Evolutionary conservation across 2,329 filamentous ascomycete genomes (phyloP), one percentile per base, ranked within the genome.

Genomic region (Neofusicoccum laricinum): DNA sequence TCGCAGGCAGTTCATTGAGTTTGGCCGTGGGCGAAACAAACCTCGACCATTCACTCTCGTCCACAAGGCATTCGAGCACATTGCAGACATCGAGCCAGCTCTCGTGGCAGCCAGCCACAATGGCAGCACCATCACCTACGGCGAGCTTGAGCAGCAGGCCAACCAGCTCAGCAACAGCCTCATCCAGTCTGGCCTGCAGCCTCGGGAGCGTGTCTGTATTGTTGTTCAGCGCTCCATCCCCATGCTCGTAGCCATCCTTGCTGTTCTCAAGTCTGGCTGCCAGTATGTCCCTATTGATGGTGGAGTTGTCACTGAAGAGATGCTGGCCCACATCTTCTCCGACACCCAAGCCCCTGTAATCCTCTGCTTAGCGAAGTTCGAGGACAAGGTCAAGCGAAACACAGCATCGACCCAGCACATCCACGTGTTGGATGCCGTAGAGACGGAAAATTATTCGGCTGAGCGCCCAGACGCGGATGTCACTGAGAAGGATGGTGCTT

Each of bases 271-370:
- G 67, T 68, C 73, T 10, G 75, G 75, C 12, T 58, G 53, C 53
- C 53, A 58, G n/a, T 58, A 58, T 14, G 38, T 58, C 21, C 53
- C 53, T 19, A 58, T 58, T 14, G 53, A 43, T 11, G 53, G 53
- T 17, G 53, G 53, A 2, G 40, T 58, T 12, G 53, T 58, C 36
- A 58, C 53, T 10, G 38, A 58, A 12, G 38, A 58, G 53, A 58
- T 58, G 53, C 21, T 87, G 30, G 73, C 74, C 25, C 80, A 82
- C 64, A 84, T 86, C 30, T 75, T 86, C 51, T 71, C 75, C 30
- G 78, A 86, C 67, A 80, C 82, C 2, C 72, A 73, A 12, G 76
- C 80, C 6, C 70, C 72, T 4, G 75, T 83, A 32, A 76, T 84
- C 15, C 71, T 86, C 4, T 86, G 83, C 68, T 71, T 86, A 48